phyloP scores from a whole-genome alignment of 2,329 filamentous ascomycete genomes.

The Fusarium buharicum region DNA sequence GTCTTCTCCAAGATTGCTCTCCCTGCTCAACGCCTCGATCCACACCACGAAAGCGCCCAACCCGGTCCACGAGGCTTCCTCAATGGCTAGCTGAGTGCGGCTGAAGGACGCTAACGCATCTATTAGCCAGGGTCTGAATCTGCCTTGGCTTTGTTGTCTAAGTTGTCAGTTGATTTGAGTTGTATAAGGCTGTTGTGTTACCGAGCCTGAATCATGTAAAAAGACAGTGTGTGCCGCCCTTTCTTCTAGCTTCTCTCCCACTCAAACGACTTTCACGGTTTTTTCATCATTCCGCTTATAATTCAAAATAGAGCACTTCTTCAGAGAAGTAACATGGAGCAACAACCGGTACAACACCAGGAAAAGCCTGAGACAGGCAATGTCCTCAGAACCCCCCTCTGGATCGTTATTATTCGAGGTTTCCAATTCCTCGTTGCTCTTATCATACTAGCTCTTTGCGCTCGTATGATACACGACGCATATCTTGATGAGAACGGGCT shows the following conservation, averaged over 20 bases:
- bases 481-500: conserved; percentile 36
- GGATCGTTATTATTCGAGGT: conserved; percentile 56
- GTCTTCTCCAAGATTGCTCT: too few species aligned
- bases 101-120: conserved; percentile 42
- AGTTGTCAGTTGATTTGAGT: neutral
- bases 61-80: conserved; percentile 14
- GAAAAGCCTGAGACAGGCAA: conserved; percentile 32
- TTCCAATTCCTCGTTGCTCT: conserved; percentile 56
- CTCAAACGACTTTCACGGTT: neutral
- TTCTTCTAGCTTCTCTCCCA: neutral
- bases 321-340: neutral
- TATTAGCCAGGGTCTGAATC: conserved; percentile 37
- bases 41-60: conserved; percentile 30
- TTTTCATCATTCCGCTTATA: neutral
- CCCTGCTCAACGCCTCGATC: conserved; percentile 10
- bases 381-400: conserved; percentile 55
- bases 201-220: neutral
- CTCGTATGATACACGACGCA: conserved; percentile 50
- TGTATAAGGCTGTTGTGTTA: conserved; percentile 10
- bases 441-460: conserved; percentile 57
- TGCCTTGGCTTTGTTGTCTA: conserved; percentile 40
- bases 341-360: conserved; percentile 34
- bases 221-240: neutral
- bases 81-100: conserved; percentile 37
- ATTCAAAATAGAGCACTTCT: too few species aligned